Conservation (phyloP, 441 rosid genomes). For the Breynia disticha region DNA sequence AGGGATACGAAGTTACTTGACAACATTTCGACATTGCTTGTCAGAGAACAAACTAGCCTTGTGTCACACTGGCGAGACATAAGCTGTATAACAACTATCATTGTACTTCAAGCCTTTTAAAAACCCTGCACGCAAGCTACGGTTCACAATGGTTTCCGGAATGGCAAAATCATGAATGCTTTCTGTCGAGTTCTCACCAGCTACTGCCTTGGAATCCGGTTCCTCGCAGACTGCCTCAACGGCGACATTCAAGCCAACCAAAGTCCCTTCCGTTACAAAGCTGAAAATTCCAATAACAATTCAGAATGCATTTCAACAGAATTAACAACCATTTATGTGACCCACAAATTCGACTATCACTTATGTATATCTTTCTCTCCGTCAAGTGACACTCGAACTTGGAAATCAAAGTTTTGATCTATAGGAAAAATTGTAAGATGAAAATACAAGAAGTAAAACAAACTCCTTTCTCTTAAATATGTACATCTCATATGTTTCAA, state of each 20-base stretch:
- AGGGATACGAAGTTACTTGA: too few relatives aligned
- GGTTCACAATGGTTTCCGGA: conserved; percentile 35
- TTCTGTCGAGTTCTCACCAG: conserved; percentile 26
- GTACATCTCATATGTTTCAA: too few relatives aligned
- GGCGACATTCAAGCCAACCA: conserved; percentile 66
- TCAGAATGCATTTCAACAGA: background rate
- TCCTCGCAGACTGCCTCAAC: conserved; percentile 27
- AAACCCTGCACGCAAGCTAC: conserved; percentile 44
- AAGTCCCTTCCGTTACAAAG: conserved; percentile 55
- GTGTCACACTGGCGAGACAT: conserved; percentile 42
- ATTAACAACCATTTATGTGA: too few relatives aligned
- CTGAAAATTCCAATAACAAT: conserved; percentile 27
- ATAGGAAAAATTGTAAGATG: too few relatives aligned
- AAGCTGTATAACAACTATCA: conserved; percentile 46
- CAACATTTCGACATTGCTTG: too few relatives aligned
- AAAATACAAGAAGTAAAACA: too few relatives aligned
- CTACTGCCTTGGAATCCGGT: conserved; percentile 23
- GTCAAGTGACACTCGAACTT: too few relatives aligned
- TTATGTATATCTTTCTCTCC: too few relatives aligned
- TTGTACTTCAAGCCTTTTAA: conserved; percentile 61
- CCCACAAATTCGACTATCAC: too few relatives aligned
- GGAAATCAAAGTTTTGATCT: too few relatives aligned
- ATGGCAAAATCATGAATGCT: conserved; percentile 26
- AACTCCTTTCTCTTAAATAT: too few relatives aligned
- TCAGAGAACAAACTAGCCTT: conserved; percentile 1